Evolutionary conservation across 345 rosid genomes (phyloP), one percentile per base, ranked within the genome.

Genomic region (Xanthoceras sorbifolium): DNA sequence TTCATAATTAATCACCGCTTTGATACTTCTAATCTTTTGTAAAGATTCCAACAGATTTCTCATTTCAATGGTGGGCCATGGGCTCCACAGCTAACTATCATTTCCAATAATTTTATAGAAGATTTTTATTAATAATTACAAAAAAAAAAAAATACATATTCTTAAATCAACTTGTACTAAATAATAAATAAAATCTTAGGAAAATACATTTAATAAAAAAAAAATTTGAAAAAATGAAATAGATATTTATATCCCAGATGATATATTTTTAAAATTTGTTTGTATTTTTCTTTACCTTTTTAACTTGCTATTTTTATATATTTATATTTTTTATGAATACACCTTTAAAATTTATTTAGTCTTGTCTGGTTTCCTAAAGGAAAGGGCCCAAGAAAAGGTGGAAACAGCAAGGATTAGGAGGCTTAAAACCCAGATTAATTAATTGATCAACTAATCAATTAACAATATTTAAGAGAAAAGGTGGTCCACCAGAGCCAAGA

Each of bases 1-100:
- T 76, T 61, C n/a, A 74, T 79, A 62, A 52, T 77, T 82, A 63
- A 62, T 78, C 81, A 73, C 61, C 69, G 60, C 65, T 75, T 60
- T 72, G 55, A 70, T 75, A 48, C 54, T 67, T 61, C 8, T 36
- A 67, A 82, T 76, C 59, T 77, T 76, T 62, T n/a, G 8, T 31
- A 65, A 72, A 83, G 86, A 83, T 81, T 81, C 86, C 85, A 25
- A 62, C 9, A 32, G 34, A 42, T 64, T 77, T 48, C 71, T 31
- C 71, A 77, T 67, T 81, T 75, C 82, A 77, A 57, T 57, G 80
- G 79, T 65, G 83, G 86, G 79, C 71, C 85, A 81, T 29, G 44
- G 52, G 17, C 62, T 42, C 48, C 38, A 76, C 81, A 77, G 69
- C 80, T 60, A 81, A 79, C 14, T 5, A n/a, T 71, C 64, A 68